Percentiles rank a stretch among this genome's conserved stretches.
Conservation (phyloP, 164 flowering plant genomes). For the Akebia trifoliata region DNA sequence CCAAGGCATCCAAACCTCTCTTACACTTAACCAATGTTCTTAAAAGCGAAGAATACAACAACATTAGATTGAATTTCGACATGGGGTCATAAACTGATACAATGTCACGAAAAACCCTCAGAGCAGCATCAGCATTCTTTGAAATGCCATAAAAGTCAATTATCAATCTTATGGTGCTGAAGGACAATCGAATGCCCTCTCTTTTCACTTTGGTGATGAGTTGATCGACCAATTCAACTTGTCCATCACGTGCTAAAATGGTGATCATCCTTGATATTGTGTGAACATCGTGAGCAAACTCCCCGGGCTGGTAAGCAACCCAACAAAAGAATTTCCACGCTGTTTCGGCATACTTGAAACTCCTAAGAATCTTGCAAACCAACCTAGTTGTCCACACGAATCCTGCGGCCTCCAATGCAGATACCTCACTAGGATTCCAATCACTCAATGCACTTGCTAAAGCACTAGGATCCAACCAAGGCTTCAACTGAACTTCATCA, state of each 20-base stretch:
- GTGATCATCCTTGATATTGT: constrained; percentile 72
- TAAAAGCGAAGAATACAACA: constrained; percentile 75
- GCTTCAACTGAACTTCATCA: constrained; percentile 46
- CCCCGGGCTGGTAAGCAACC: constrained; percentile 79
- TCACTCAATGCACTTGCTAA: constrained; percentile 63
- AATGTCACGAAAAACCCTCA: constrained; percentile 54
- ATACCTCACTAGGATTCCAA: constrained; percentile 64
- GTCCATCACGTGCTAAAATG: constrained; percentile 64
- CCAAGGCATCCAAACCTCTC: constrained; percentile 47
- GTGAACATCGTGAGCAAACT: constrained; percentile 69
- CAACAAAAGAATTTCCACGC: constrained; percentile 93
- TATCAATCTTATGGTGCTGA: constrained; percentile 60
- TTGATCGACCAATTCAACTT: constrained; percentile 51
- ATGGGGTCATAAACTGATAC: constrained; percentile 42
- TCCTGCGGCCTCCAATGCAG: constrained; percentile 55
- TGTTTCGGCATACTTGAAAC: constrained; percentile 58
- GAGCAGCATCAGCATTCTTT: constrained; percentile 71
- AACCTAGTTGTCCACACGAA: constrained; percentile 81
- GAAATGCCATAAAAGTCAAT: constrained; percentile 79
- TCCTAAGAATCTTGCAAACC: constrained; percentile 78
- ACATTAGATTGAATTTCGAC: constrained; percentile 39
- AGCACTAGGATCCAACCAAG: constrained; percentile 91
- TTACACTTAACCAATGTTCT: constrained; percentile 70
- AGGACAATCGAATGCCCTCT: constrained; percentile 62
- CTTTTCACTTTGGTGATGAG: constrained; percentile 51